Percentiles rank a stretch among this genome's conserved stretches.
phyloP scores from a whole-genome alignment of 805 yeast genomes.

The Yarrowia bubula region DNA sequence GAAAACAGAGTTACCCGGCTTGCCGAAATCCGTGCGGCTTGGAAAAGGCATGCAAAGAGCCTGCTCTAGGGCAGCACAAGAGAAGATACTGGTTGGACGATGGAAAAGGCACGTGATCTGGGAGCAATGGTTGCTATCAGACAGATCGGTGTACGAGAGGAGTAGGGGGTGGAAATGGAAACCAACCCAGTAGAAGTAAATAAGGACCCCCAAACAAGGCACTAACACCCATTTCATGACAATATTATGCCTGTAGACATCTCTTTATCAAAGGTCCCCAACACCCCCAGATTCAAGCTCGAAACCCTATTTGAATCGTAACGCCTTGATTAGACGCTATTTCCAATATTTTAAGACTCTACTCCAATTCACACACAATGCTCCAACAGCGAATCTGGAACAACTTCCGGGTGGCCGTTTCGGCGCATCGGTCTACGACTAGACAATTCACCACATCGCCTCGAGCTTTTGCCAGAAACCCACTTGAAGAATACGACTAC shows the following conservation, averaged over 20 bases:
- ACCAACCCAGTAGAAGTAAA: no score
- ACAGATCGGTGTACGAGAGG: no score
- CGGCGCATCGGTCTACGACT: background rate
- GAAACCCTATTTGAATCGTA: background rate
- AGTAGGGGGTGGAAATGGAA: no score
- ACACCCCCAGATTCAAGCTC: conserved; percentile 8
- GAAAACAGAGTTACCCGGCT: background rate
- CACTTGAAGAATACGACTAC: conserved; percentile 40
- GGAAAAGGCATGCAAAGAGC: background rate
- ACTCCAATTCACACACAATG: background rate
- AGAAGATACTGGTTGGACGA: conserved; percentile 3
- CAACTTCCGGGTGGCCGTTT: background rate
- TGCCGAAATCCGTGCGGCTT: conserved; percentile 2
- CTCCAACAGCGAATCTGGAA: conserved; percentile 19
- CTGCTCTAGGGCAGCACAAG: background rate
- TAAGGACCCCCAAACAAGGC: no score
- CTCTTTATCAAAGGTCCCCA: no score
- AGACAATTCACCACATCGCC: background rate
- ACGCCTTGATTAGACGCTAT: background rate
- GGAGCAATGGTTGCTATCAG: background rate
- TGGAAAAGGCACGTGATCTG: background rate
- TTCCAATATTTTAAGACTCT: background rate
- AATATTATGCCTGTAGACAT: no score
- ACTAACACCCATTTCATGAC: no score
- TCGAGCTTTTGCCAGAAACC: conserved; percentile 29